These are phyloP conservation scores for Phragmites australis DNA, from an alignment of 176 grass and related monocot genomes.

Conservation along the genomic window DNA sequence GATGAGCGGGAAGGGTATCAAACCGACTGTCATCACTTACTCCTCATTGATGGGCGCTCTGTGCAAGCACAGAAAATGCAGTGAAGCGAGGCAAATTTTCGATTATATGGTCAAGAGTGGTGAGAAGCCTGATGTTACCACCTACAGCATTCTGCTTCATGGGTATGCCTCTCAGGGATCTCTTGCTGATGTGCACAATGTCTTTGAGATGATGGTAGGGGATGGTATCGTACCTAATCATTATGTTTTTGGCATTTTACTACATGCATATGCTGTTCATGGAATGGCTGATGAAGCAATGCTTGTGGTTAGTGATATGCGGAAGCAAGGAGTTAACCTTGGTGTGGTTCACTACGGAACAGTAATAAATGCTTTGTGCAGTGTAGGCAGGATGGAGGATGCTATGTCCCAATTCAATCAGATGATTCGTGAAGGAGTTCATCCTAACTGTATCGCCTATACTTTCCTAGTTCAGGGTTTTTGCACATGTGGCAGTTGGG, in stretches of 20 bases:
- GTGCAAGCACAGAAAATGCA: constrained; percentile 24
- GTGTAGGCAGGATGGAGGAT: background rate
- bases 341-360: constrained; percentile 7
- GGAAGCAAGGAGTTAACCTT: background rate
- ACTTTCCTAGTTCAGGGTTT: background rate
- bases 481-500: constrained; percentile 2
- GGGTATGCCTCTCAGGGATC: constrained; percentile 10
- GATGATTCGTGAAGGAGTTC: constrained; percentile 2
- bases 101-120: constrained; percentile 23
- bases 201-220: background rate
- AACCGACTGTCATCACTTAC: constrained; percentile 10
- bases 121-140: constrained; percentile 3
- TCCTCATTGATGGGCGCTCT: background rate
- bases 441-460: background rate
- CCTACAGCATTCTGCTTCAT: constrained; percentile 15
- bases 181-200: background rate
- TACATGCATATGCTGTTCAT: background rate
- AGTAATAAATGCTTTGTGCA: constrained; percentile 14
- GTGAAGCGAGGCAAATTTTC: constrained; percentile 4
- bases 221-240: background rate
- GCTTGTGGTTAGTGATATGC: background rate
- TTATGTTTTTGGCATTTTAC: background rate
- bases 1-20: background rate
- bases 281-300: constrained; percentile 10
- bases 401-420: constrained; percentile 20